phyloP scores from a whole-genome alignment of 805 yeast genomes.

The Yarrowia sp. region DNA sequence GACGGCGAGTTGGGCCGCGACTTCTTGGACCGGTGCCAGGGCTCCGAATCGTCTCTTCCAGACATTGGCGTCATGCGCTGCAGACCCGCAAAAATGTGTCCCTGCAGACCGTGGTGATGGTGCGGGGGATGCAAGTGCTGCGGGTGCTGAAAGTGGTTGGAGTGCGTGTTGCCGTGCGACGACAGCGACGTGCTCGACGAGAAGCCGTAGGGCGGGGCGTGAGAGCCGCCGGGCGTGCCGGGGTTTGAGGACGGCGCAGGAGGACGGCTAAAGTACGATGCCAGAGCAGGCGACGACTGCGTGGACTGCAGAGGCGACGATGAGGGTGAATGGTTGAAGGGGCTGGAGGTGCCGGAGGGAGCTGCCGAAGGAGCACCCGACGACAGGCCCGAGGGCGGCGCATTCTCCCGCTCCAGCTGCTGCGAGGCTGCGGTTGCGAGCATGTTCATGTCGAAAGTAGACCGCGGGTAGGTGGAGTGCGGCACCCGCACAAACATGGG shows the following conservation, averaged over 20 bases:
- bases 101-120: constrained; percentile 29
- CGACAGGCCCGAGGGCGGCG: background rate
- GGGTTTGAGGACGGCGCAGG: constrained; percentile 18
- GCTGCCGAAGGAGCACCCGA: constrained; percentile 2
- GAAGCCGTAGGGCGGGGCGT: constrained; percentile 22
- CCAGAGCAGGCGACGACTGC: constrained; percentile 32
- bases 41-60: constrained; percentile 17
- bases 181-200: constrained; percentile 13
- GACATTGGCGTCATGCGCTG: constrained; percentile 35
- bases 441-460: constrained; percentile 41
- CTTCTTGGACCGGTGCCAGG: constrained; percentile 37
- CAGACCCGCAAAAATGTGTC: constrained; percentile 30
- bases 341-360: constrained; percentile 31
- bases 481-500: constrained; percentile 32
- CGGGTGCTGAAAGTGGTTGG: constrained; percentile 16
- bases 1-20: constrained; percentile 44
- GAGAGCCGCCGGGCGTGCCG: constrained; percentile 6
- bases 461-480: constrained; percentile 28
- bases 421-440: constrained; percentile 47
- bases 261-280: constrained; percentile 31
- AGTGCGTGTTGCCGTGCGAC: constrained; percentile 4
- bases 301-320: constrained; percentile 27
- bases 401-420: constrained; percentile 42
- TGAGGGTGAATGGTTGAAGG: constrained; percentile 30
- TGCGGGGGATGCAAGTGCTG: constrained; percentile 23